These are phyloP conservation scores for Potentilla sterilis DNA, from an alignment of 306 rosid species.

Conservation along the genomic window DNA sequence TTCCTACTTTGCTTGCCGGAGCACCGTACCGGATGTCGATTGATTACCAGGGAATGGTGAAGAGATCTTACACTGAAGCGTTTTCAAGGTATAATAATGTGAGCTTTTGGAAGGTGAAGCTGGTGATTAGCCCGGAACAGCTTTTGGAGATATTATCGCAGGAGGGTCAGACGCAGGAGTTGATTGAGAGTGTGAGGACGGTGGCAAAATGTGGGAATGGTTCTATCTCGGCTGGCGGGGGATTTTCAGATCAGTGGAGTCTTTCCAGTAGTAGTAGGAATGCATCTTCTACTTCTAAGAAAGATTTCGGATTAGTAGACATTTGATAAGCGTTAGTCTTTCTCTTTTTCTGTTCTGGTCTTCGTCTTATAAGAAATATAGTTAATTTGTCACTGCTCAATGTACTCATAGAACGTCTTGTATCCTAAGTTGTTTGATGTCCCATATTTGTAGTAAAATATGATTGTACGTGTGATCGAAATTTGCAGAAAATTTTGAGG, in stretches of 20 bases:
- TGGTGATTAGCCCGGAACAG: constrained; percentile 66
- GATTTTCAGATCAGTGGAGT: constrained; percentile 74
- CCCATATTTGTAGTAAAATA: not conserved
- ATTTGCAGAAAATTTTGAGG: not conserved
- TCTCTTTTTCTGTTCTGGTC: not conserved
- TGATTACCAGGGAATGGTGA: constrained; percentile 53
- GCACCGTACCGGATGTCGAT: constrained; percentile 69
- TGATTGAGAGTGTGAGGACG: constrained; percentile 68
- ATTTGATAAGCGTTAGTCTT: constrained; percentile 16
- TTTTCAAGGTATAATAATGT: constrained; percentile 39
- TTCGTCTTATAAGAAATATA: not conserved
- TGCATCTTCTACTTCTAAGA: constrained; percentile 53
- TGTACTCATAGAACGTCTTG: not conserved
- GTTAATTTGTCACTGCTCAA: not conserved
- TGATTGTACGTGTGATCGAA: not conserved
- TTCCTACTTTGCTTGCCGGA: constrained; percentile 10
- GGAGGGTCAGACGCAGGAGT: constrained; percentile 59
- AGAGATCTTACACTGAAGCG: constrained; percentile 48
- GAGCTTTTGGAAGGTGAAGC: constrained; percentile 85
- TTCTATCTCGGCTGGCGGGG: constrained; percentile 35
- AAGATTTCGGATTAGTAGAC: constrained; percentile 39
- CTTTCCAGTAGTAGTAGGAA: constrained; percentile 53
- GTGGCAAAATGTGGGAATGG: constrained; percentile 72
- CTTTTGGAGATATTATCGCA: constrained; percentile 68
- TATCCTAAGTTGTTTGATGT: not conserved